Conservation (phyloP, 1,284 basidiomycete species). For the Ceratobasidium papillatum region DNA sequence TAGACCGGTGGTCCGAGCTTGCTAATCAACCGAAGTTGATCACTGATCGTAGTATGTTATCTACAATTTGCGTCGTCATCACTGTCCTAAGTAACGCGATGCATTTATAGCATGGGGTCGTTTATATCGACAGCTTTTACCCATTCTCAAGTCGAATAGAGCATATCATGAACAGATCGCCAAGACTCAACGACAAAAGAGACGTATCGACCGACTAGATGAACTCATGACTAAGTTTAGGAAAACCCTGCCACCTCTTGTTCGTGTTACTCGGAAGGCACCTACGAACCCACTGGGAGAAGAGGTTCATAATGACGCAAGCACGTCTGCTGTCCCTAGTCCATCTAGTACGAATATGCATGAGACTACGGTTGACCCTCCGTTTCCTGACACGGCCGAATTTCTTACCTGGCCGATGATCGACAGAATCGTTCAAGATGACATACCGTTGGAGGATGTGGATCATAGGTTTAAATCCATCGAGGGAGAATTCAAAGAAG, state of each 20-base stretch:
- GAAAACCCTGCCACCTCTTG: background rate
- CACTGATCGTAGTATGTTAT: background rate
- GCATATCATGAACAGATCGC: background rate
- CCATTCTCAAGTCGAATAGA: background rate
- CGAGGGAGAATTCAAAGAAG: background rate
- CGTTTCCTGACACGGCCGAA: background rate
- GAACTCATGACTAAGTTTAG: background rate
- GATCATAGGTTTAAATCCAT: background rate
- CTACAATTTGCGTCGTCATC: background rate
- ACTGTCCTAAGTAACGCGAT: too few species aligned
- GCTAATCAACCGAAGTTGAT: background rate
- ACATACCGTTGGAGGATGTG: background rate
- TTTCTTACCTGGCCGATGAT: background rate
- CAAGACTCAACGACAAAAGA: background rate
- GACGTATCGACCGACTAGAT: background rate
- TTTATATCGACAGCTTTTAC: constrained; percentile 5
- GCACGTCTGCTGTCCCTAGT: background rate
- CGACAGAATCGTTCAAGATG: background rate
- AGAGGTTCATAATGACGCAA: background rate
- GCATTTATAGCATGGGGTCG: background rate
- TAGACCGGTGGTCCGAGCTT: background rate
- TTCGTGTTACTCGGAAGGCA: background rate
- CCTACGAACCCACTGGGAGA: too few species aligned
- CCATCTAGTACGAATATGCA: too few species aligned
- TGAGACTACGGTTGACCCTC: background rate